Evolutionary conservation across 2,329 filamentous ascomycete genomes (phyloP).

Genomic region (Fusarium annulatum): DNA sequence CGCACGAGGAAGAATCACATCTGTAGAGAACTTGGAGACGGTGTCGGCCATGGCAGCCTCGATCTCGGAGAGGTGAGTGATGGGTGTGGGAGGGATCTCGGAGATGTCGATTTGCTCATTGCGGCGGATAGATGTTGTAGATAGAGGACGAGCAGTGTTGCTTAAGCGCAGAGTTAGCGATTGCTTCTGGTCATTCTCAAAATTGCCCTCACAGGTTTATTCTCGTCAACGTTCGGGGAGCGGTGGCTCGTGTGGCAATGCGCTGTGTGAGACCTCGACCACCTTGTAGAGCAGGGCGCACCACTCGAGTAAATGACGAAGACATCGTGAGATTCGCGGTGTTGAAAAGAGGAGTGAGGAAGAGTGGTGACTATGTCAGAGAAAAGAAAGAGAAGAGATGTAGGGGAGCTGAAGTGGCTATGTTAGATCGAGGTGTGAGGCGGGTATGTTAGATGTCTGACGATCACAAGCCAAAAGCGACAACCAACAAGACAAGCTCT

Average conservation of each 20-base stretch:
- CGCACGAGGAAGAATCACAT: slow-evolving; percentile 88
- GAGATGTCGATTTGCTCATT: slow-evolving; percentile 69
- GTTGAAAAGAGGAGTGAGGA: neutral
- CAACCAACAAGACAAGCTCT: slow-evolving; percentile 4
- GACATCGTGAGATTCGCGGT: slow-evolving; percentile 41
- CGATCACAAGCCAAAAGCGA: slow-evolving; percentile 35
- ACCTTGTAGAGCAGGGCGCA: slow-evolving; percentile 63
- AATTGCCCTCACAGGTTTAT: slow-evolving; percentile 43
- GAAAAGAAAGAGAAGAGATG: neutral
- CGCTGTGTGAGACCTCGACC: slow-evolving; percentile 52
- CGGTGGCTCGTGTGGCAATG: slow-evolving; percentile 34
- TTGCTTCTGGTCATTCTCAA: neutral
- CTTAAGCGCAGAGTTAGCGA: slow-evolving; percentile 18
- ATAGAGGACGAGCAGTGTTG: slow-evolving; percentile 64
- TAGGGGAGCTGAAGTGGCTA: neutral
- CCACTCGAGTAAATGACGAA: slow-evolving; percentile 62
- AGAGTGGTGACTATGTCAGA: neutral
- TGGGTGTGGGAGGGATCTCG: slow-evolving; percentile 87
- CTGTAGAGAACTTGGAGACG: slow-evolving; percentile 90
- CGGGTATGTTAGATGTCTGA: slow-evolving; percentile 14
- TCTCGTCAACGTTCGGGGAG: slow-evolving; percentile 38
- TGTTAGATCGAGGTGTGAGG: slow-evolving; percentile 17
- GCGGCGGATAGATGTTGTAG: slow-evolving; percentile 67
- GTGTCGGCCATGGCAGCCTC: slow-evolving; percentile 90
- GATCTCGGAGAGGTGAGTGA: slow-evolving; percentile 90